Conservation (phyloP, 1,284 basidiomycete species). For the Ustanciosporium gigantosporum region DNA sequence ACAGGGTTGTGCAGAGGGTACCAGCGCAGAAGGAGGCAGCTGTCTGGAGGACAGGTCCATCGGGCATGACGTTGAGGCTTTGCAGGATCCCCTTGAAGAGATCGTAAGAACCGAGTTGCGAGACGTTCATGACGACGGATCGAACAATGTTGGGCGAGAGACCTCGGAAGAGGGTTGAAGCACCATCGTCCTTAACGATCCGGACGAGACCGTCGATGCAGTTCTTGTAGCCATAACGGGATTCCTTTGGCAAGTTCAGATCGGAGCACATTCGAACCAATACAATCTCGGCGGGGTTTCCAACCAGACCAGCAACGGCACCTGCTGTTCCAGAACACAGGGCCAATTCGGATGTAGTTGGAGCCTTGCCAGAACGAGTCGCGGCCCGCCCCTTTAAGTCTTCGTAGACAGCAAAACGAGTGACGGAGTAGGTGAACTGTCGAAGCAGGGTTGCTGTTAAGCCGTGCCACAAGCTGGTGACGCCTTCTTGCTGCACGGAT, state of each 20-base stretch:
- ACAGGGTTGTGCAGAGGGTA: constrained; percentile 65
- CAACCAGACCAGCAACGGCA: constrained; percentile 52
- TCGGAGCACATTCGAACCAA: constrained; percentile 63
- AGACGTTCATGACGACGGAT: constrained; percentile 65
- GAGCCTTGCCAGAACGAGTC: constrained; percentile 9
- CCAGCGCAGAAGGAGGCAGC: constrained; percentile 60
- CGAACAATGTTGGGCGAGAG: constrained; percentile 65
- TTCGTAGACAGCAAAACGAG: constrained; percentile 59
- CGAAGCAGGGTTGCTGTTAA: constrained; percentile 53
- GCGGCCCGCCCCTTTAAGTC: constrained; percentile 45
- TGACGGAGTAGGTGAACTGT: constrained; percentile 60
- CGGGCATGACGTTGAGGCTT: constrained; percentile 55
- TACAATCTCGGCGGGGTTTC: constrained; percentile 65
- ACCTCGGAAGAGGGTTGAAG: constrained; percentile 63
- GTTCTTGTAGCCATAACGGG: constrained; percentile 61
- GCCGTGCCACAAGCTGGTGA: constrained; percentile 55
- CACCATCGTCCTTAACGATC: constrained; percentile 64
- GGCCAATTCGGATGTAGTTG: constrained; percentile 28
- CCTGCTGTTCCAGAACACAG: constrained; percentile 54
- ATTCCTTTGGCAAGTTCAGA: constrained; percentile 52
- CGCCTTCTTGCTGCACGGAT: constrained; percentile 35
- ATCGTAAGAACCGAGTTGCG: constrained; percentile 63
- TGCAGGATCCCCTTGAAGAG: constrained; percentile 64
- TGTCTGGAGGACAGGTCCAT: constrained; percentile 61
- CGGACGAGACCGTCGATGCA: constrained; percentile 64